Percentiles rank a stretch among this genome's conserved stretches.
Evolutionary conservation across 768 basidiomycete genomes (phyloP).

Genomic region (Cubamyces lactineus): DNA sequence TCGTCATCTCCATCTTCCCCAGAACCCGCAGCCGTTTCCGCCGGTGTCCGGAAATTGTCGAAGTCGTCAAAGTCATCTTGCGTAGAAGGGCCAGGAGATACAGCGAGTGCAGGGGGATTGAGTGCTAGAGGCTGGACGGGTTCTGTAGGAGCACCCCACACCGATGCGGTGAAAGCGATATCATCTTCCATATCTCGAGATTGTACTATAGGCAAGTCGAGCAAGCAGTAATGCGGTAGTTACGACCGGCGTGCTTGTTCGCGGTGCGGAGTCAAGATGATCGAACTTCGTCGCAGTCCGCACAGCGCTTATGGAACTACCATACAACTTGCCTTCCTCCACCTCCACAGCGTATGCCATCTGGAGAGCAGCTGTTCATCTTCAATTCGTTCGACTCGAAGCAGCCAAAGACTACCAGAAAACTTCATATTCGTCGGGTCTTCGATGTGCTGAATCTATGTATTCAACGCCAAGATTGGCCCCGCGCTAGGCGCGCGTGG

Average conservation of each 20-base stretch:
- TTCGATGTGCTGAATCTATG: constrained; percentile 75
- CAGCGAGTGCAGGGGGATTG: constrained; percentile 26
- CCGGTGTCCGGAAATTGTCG: constrained; percentile 61
- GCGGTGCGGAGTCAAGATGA: constrained; percentile 19
- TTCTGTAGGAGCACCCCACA: constrained; percentile 61
- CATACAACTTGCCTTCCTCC: not conserved
- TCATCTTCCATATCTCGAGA: constrained; percentile 64
- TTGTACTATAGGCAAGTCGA: not conserved
- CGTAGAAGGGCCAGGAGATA: constrained; percentile 31
- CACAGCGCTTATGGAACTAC: constrained; percentile 8
- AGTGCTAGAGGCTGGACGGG: constrained; percentile 38
- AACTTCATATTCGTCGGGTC: constrained; percentile 73
- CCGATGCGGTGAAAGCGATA: constrained; percentile 68
- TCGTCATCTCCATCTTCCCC: constrained; percentile 64
- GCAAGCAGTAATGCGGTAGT: not conserved
- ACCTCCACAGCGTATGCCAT: constrained; percentile 14
- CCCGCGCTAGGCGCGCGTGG: constrained; percentile 72
- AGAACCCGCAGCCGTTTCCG: constrained; percentile 44
- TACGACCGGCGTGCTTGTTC: not conserved
- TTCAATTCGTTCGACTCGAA: constrained; percentile 62
- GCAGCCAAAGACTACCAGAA: constrained; percentile 56
- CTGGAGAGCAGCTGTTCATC: constrained; percentile 51
- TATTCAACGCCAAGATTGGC: constrained; percentile 66
- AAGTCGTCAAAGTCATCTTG: constrained; percentile 47
- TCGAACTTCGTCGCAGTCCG: not conserved